Base-by-base conservation (phyloP, 2,329 filamentous ascomycete genomes). In the Colletotrichum sp. region DNA sequence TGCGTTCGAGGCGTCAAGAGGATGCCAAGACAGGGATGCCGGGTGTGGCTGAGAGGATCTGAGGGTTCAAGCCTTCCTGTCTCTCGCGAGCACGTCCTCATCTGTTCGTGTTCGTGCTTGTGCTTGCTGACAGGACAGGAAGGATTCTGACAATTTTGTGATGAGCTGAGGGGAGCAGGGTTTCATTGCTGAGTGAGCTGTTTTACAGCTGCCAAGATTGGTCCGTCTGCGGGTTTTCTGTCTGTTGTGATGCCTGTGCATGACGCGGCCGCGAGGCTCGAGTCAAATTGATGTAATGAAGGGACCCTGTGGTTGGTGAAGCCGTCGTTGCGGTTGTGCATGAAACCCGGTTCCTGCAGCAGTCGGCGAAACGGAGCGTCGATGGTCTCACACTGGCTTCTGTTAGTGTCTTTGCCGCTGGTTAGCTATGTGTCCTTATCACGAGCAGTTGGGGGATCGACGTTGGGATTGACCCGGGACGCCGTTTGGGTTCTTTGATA, bases 341-440 rank as follows among this genome's bases (percentile, higher is more conserved):
- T 74, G 73, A 76, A 76, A 74, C 74, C 63, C 70, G 70, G 65
- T 74, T 76, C 70, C 70, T 76, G 74, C 74, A 74, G 70, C 70
- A 69, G 59, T 76, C 57, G 65, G 64, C 30, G 64, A 65, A 28
- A 64, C 44, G 65, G 64, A 30, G 55, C 55, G 36, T 24, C 12
- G 57, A 55, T 26, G 30, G 70, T 15, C 32, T 74, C 57, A 44
- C 18, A n/a, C 44, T 69, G 70, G 32, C 30, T 55, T 44, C 8
- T 74, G 65, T 74, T 76, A 55, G 70, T 65, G 28, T 36, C 52
- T n/a, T 64, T 52, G 8, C 21, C 34, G 24, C 30, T 39, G 34
- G 28, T 34, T 34, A 34, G 34, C 28, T 36, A n/a, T 24, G n/a
- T n/a, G 32, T 13, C 26, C n/a, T 30, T 65, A 63, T 76, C 69